Evolutionary conservation across 106 monocot species (phyloP), one percentile per base, ranked within the genome.

Genomic region (Vanilla planifolia): DNA sequence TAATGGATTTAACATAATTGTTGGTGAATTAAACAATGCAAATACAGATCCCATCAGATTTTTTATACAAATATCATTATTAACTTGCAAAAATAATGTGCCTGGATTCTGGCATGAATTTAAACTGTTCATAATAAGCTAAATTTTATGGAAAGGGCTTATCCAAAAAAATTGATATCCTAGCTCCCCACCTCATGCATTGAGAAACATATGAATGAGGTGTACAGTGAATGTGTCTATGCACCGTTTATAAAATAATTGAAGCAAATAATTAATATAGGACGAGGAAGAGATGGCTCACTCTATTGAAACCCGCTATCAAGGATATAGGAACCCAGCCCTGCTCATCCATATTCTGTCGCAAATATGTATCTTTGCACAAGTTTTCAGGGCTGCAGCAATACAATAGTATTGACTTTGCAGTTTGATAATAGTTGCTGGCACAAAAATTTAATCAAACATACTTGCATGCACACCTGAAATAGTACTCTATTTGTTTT

Each of bases 401-500:
- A 25, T 16, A 48, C 45, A 58, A 52, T 23, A 33, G 52, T 55
- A 43, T 20, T 33, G 56, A 24, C 5, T 48, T 4, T 6, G 17
- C 3, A 56, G 11, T 48, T 11, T 14, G 29, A 33, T 13, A 4
- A 13, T n/a, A 0, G 8, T 17, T n/a, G 8, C 22, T 30, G 20
- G 6, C 48, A 48, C 25, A 17, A 60, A 48, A 69, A 35, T 14
- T 3, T 21, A 6, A 40, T 4, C 29, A 57, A 44, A 7, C 14
- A 60, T 9, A 27, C 3, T 28, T 30, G 19, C 33, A 14, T 9
- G 5, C 29, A 22, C 14, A 92, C 96, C 96, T 98, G 75, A 98
- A 98, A 59, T 98, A 98, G 64, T 84, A 98, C 33, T 98, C 88
- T 67, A 98, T 92, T 69, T 98, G 96, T 30, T 85, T 91, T 36